Evolutionary conservation across 495 filamentous ascomycete genomes (phyloP).

Genomic region (Poronia punctata): DNA sequence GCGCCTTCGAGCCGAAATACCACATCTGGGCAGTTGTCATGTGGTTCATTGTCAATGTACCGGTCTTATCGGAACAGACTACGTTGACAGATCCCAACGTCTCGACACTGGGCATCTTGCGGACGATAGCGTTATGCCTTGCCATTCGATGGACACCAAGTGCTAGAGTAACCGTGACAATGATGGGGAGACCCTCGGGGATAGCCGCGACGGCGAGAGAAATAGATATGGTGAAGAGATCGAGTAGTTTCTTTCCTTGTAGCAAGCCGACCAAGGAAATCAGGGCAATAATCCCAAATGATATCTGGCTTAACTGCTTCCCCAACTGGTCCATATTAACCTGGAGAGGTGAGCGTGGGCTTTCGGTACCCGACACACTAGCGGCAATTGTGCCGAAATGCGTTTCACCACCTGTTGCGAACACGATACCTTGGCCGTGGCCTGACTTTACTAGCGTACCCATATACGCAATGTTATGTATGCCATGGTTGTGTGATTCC

Average conservation of each 20-base stretch:
- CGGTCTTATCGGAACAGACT: constrained; percentile 97
- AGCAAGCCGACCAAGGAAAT: constrained; percentile 85
- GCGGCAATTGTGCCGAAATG: constrained; percentile 96
- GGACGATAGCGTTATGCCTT: constrained; percentile 84
- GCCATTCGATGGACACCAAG: constrained; percentile 95
- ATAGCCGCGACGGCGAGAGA: constrained; percentile 96
- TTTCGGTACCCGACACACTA: constrained; percentile 88
- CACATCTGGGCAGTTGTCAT: constrained; percentile 98
- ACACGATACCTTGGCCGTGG: constrained; percentile 92
- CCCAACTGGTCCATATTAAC: constrained; percentile 95
- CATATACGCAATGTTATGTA: constrained; percentile 91
- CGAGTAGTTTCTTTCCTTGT: constrained; percentile 80
- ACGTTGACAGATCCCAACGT: constrained; percentile 98
- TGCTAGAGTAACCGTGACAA: constrained; percentile 93
- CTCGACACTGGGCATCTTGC: constrained; percentile 91
- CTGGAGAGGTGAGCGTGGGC: constrained; percentile 87
- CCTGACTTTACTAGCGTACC: constrained; percentile 92
- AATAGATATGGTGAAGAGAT: constrained; percentile 97
- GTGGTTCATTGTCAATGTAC: constrained; percentile 92
- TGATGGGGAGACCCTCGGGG: constrained; percentile 93
- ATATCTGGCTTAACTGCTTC: constrained; percentile 89
- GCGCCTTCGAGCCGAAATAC: constrained; percentile 67
- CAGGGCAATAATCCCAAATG: constrained; percentile 86
- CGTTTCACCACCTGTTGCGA: constrained; percentile 84
- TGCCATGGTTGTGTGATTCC: constrained; percentile 20